phyloP scores from a whole-genome alignment of 768 basidiomycete genomes.

The Suillus tomentosus region DNA sequence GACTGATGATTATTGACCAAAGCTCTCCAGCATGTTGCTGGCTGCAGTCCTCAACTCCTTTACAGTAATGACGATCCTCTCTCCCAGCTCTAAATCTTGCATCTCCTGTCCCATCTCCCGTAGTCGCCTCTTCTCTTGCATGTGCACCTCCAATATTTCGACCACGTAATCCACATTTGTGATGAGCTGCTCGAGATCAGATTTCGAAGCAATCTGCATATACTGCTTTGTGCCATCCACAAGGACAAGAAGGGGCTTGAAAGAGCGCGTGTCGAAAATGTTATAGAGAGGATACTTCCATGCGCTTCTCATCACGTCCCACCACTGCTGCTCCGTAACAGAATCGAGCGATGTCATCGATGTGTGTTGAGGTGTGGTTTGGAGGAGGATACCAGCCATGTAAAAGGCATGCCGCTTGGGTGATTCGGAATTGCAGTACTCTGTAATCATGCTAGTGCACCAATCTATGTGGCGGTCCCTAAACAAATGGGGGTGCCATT shows the following conservation, averaged over 20 bases:
- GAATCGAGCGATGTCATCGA: neutral
- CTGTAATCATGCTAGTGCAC: neutral
- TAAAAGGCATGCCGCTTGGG: neutral
- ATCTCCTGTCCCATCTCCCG: neutral
- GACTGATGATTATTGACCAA: neutral
- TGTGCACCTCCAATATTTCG: neutral
- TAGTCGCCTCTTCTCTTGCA: too few species aligned
- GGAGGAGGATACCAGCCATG: neutral
- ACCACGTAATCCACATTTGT: neutral
- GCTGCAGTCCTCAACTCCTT: neutral
- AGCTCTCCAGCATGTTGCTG: neutral
- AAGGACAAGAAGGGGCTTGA: neutral
- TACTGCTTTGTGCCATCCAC: neutral
- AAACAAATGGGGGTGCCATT: neutral
- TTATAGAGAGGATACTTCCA: neutral
- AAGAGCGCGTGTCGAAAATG: neutral
- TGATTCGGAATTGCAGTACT: neutral
- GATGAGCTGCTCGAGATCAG: neutral
- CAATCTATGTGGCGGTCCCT: neutral
- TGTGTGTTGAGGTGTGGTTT: neutral
- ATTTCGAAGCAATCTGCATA: neutral
- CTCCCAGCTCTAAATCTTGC: neutral
- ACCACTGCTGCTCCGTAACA: neutral
- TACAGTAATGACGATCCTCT: neutral
- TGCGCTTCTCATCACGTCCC: neutral